Evolutionary conservation across 257 asterid genomes (phyloP), one percentile per base, ranked within the genome.

Genomic region (Solanum dulcamara): DNA sequence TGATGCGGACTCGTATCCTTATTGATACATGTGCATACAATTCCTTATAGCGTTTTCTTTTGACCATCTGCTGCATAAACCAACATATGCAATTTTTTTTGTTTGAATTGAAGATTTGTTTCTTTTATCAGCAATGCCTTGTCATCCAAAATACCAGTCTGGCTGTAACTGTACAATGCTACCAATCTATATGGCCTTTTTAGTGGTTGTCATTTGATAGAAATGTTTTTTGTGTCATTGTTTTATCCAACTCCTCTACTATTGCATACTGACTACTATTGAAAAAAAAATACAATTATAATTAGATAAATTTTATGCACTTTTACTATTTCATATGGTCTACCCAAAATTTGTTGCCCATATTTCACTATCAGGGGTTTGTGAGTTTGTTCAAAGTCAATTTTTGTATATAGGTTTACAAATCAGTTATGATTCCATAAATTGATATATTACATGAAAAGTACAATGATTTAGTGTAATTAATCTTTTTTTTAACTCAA

Each of bases 1-100:
- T 64, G 99, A 97, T 89, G 46, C 87, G 13, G 99, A 97, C 85
- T 91, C 88, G 98, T 97, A 97, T 95, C 98, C 98, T 94, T 89
- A 64, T 53, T 85, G 53, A 64, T 33, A 84, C 51, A 77, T 37
- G 20, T 44, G 71, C 32, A 53, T 81, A 20, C 42, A 30, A 17
- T 64, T 48, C 38, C 50, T 59, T 62, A 1, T n/a, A 37, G 53
- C 37, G 44, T 30, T 81, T 38, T 26, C 24, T 38, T 59, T 33
- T 17, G 30, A 68, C n/a, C 18, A 32, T 55, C 67, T 38, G 15
- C 32, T 22, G 40, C 60, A 46, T 70, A 20, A 46, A 42, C 66
- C 71, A 42, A 26, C 40, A 77, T 26, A 26, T 46, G 83, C 62
- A 18, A 46, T n/a, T 42, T 77, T 26, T 22, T 14, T 77, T 75